Evolutionary conservation across 495 filamentous ascomycete genomes (phyloP), one percentile per base, ranked within the genome.

Genomic region (Echria macrotheca): DNA sequence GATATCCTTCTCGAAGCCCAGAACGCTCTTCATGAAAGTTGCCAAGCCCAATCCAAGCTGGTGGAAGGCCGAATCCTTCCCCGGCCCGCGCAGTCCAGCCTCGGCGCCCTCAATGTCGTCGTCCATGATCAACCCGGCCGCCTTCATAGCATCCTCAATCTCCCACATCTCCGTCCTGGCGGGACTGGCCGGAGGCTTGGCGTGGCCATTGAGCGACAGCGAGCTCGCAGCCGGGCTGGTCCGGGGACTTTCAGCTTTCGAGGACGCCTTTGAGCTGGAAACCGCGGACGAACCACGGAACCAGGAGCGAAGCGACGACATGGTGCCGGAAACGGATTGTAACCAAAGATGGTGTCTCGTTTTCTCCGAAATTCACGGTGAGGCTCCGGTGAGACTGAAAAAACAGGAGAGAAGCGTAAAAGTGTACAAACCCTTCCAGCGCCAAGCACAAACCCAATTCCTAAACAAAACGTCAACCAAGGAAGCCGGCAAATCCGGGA

Each of bases 1-100:
- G 47, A 95, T 73, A n/a, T 93, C 88, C 55, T 91, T 87, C 67
- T 98, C 93, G 60, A 96, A 94, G 4, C 94, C 91, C 8, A 98
- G 69, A 10, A 90, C 86, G 32, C 90, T 90, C 54, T 80, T 75
- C 59, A 98, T 82, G 56, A 97, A 96, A 24, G 78, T 79, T 33
- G 91, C 80, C 22, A 95, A 79, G 29, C 88, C 87, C 59, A 83
- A 72, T 6, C 87, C 93, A 17, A 96, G 75, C 74, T 89, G 80
- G 63, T 98, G 93, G 62, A 90, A 97, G n/a, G 89, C 78, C n/a
- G 93, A 97, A 38, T 75, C 69, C 14, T 85, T 83, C 55, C 80
- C 76, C 25, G 75, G 77, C 25, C 95, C 71, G 23, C 76, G 77
- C 14, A 97, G 74, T 28, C 77, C 79, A 50, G 70, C 75, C 65